Conservation (phyloP, 192 early-diverging fungal genomes). For the Mortierella alpina region DNA sequence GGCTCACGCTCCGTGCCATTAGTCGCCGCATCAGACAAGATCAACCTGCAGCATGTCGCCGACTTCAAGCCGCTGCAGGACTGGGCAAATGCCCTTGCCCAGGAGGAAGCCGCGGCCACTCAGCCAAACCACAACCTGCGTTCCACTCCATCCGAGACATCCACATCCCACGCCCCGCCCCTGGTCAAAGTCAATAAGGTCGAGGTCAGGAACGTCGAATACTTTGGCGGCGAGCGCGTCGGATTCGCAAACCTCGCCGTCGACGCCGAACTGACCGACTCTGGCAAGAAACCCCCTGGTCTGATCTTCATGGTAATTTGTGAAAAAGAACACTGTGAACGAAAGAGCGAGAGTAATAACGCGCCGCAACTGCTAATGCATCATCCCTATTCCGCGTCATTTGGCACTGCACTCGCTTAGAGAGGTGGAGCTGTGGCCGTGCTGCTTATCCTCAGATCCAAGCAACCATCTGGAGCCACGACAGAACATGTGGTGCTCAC, state of each 20-base stretch:
- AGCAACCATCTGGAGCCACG: slow-evolving; percentile 24
- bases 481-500: slow-evolving; percentile 73
- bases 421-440: slow-evolving; percentile 82
- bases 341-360: neutral
- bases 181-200: slow-evolving; percentile 59
- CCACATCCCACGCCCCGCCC: slow-evolving; percentile 9
- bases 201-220: slow-evolving; percentile 79
- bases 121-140: neutral
- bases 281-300: slow-evolving; percentile 71
- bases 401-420: slow-evolving; percentile 23
- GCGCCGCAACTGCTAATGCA: neutral
- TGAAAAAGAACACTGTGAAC: too few relatives aligned
- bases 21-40: slow-evolving; percentile 32
- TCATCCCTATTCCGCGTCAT: neutral
- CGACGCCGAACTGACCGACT: slow-evolving; percentile 60
- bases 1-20: slow-evolving; percentile 46
- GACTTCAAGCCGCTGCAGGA: slow-evolving; percentile 69
- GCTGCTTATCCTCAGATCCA: slow-evolving; percentile 68
- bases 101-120: slow-evolving; percentile 36
- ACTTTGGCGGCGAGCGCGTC: slow-evolving; percentile 69
- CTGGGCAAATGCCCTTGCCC: slow-evolving; percentile 61
- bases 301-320: slow-evolving; percentile 78
- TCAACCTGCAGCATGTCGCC: slow-evolving; percentile 50
- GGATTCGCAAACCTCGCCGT: slow-evolving; percentile 83
- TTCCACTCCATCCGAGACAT: slow-evolving; percentile 6